Percentiles rank a stretch among this genome's conserved stretches.
Evolutionary conservation across 129 eudicot species (phyloP).

Genomic region (Centella asiatica): DNA sequence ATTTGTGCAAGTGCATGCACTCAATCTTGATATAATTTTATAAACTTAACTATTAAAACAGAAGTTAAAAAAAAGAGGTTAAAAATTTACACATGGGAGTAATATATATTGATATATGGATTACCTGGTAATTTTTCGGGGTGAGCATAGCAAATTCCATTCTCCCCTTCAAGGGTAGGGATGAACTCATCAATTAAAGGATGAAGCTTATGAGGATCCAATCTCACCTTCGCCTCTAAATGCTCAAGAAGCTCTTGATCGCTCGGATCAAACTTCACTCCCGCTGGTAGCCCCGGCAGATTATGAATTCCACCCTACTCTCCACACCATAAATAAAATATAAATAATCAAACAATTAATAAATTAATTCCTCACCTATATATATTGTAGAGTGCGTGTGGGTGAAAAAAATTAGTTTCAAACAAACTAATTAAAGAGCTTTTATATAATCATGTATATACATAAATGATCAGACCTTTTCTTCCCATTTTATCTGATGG

Average conservation of each 20-base stretch:
- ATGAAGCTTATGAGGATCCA: slow-evolving; percentile 38
- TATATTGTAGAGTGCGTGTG: neutral
- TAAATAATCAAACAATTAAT: neutral
- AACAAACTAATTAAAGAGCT: neutral
- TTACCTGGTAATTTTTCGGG: slow-evolving; percentile 69
- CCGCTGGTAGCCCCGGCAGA: slow-evolving; percentile 62
- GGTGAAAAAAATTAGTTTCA: neutral
- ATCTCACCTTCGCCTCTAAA: slow-evolving; percentile 54
- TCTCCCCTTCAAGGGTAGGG: slow-evolving; percentile 57
- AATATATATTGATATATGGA: no score
- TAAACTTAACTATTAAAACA: no score
- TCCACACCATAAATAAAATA: neutral
- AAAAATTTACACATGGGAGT: no score
- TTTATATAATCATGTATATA: neutral
- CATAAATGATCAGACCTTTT: slow-evolving; percentile 26
- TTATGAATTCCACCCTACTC: slow-evolving; percentile 44
- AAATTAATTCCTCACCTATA: neutral
- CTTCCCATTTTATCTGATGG: slow-evolving; percentile 34
- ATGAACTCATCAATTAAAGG: slow-evolving; percentile 70
- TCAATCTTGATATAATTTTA: no score
- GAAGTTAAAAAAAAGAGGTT: no score
- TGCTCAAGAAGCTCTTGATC: slow-evolving; percentile 64
- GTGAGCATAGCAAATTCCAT: slow-evolving; percentile 75
- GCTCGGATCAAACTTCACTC: slow-evolving; percentile 77
- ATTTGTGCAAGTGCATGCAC: no score